phyloP scores from a whole-genome alignment of 371 early-diverging fungal species.

The Basidiobolus meristosporus region DNA sequence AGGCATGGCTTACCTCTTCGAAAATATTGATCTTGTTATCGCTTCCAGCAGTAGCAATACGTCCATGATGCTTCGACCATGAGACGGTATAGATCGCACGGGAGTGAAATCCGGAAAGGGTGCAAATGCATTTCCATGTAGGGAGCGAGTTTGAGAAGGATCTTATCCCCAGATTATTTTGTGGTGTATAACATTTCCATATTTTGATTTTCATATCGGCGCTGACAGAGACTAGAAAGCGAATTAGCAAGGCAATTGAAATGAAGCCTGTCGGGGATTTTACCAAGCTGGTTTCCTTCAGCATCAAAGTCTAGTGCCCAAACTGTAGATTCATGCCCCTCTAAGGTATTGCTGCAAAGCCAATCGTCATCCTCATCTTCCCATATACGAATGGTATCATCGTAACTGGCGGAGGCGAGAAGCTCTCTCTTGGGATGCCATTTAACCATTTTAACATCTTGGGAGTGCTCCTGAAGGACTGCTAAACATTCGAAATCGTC shows the following conservation, averaged over 20 bases:
- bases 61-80: constrained; percentile 49
- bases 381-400: constrained; percentile 90
- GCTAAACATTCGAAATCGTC: constrained; percentile 88
- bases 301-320: constrained; percentile 84
- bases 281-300: constrained; percentile 46
- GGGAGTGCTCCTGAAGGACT: constrained; percentile 88
- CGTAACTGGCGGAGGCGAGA: constrained; percentile 80
- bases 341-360: constrained; percentile 70
- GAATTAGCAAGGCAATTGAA: background rate
- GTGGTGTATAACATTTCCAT: constrained; percentile 40
- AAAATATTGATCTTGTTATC: constrained; percentile 65
- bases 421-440: constrained; percentile 85
- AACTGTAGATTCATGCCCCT: constrained; percentile 79
- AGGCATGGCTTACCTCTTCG: too few relatives aligned
- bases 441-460: constrained; percentile 86
- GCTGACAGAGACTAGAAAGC: constrained; percentile 49
- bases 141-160: too few relatives aligned
- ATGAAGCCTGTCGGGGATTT: background rate
- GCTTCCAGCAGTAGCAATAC: constrained; percentile 64
- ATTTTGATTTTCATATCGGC: constrained; percentile 75
- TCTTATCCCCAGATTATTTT: too few relatives aligned
- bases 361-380: constrained; percentile 75
- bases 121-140: constrained; percentile 51
- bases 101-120: constrained; percentile 41
- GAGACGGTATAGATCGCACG: constrained; percentile 83